Percentiles rank a stretch among this genome's conserved stretches.
Conservation (phyloP, 257 asterid species). For the Anisodus tanguticus region DNA sequence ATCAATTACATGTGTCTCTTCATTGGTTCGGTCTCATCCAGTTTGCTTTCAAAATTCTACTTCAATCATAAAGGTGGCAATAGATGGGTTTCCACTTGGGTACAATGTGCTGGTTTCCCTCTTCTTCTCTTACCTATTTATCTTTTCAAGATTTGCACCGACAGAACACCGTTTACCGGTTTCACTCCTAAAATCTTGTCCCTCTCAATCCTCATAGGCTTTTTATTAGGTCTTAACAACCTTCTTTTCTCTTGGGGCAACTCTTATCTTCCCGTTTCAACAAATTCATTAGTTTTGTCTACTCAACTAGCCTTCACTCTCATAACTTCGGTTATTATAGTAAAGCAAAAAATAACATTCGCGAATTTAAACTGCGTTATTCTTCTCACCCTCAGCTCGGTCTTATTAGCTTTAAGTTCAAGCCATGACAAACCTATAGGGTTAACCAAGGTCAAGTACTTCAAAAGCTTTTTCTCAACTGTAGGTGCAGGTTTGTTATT, state of each 20-base stretch:
- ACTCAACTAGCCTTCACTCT: slow-evolving; percentile 69
- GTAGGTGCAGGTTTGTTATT: slow-evolving; percentile 68
- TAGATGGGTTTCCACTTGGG: slow-evolving; percentile 78
- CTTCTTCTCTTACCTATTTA: slow-evolving; percentile 52
- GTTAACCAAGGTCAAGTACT: slow-evolving; percentile 42
- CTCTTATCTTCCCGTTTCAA: slow-evolving; percentile 72
- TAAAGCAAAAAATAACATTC: slow-evolving; percentile 58
- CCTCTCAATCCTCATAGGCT: slow-evolving; percentile 50
- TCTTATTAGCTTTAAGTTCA: slow-evolving; percentile 53
- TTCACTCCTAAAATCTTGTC: slow-evolving; percentile 37
- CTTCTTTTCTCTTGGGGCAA: slow-evolving; percentile 65
- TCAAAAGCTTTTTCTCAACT: slow-evolving; percentile 58
- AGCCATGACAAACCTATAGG: slow-evolving; percentile 50
- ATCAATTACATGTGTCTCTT: slow-evolving; percentile 54
- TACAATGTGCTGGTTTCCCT: slow-evolving; percentile 82
- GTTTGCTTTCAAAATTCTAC: slow-evolving; percentile 63
- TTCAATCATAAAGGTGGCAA: slow-evolving; percentile 76
- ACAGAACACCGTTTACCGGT: slow-evolving; percentile 54
- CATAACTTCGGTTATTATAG: slow-evolving; percentile 58
- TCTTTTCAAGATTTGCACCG: slow-evolving; percentile 46
- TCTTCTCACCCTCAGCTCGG: slow-evolving; percentile 64
- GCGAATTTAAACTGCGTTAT: slow-evolving; percentile 66
- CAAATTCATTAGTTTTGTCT: slow-evolving; percentile 60
- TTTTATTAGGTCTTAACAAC: slow-evolving; percentile 60
- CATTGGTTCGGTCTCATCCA: slow-evolving; percentile 60